Percentiles rank a stretch among this genome's conserved stretches.
These are phyloP conservation scores for Candida buenavistaensis DNA, from an alignment of 1,139 yeast genomes.

Conservation along the genomic window DNA sequence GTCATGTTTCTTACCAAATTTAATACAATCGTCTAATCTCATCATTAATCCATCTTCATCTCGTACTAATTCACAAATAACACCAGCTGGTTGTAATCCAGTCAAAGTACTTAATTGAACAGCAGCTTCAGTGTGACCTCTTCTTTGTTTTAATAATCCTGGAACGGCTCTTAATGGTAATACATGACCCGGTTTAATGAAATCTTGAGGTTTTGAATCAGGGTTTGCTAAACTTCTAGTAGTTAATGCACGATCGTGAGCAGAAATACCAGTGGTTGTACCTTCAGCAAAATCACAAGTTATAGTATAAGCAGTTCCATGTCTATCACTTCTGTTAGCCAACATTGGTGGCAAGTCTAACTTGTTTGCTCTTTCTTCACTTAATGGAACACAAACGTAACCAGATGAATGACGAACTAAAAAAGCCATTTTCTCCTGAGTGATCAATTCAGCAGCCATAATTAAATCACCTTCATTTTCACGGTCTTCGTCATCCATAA, in stretches of 20 bases:
- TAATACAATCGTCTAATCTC: constrained; percentile 82
- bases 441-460: constrained; percentile 79
- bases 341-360: constrained; percentile 82
- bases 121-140: constrained; percentile 99
- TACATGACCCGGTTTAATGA: constrained; percentile 90
- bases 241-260: constrained; percentile 89
- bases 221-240: constrained; percentile 70
- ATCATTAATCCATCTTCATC: constrained; percentile 96
- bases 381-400: constrained; percentile 88
- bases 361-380: constrained; percentile 73
- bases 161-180: constrained; percentile 90
- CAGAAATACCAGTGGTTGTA: constrained; percentile 97
- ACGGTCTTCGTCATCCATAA: constrained; percentile 93
- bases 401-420: constrained; percentile 88
- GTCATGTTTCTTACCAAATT: constrained; percentile 61
- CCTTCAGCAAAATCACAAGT: constrained; percentile 84
- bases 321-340: constrained; percentile 69
- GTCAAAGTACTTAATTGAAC: constrained; percentile 82
- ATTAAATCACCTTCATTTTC: constrained; percentile 98
- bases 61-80: constrained; percentile 89
- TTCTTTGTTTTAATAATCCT: constrained; percentile 76
- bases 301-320: constrained; percentile 95
- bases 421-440: constrained; percentile 91
- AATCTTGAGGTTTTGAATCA: constrained; percentile 55
- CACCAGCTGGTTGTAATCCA: constrained; percentile 83